A percentile compares a stretch with the other conserved stretches of the same genome.
Evolutionary conservation across 257 asterid species (phyloP).

Genomic region (Nicotiana obtusifolia): DNA sequence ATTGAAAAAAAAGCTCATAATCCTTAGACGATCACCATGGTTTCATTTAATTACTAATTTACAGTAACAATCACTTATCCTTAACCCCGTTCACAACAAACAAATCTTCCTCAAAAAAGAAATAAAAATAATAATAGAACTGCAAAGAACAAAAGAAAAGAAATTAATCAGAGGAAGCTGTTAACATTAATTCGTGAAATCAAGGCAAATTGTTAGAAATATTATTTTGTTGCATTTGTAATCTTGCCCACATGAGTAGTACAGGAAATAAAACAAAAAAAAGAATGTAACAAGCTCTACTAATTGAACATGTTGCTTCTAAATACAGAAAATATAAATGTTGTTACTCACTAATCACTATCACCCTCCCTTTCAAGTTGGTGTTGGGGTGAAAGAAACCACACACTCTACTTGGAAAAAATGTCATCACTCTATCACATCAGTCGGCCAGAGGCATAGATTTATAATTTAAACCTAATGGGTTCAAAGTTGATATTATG

Average conservation of each 20-base stretch:
- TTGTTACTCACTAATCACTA: no score
- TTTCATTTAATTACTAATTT: neutral
- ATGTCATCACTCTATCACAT: no score
- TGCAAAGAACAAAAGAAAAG: neutral
- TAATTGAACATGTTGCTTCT: neutral
- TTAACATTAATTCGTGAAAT: no score
- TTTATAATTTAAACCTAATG: no score
- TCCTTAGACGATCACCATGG: neutral
- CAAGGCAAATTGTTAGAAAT: no score
- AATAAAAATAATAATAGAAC: neutral
- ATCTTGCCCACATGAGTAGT: neutral
- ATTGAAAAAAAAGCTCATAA: neutral
- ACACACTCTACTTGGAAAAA: no score
- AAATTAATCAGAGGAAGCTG: neutral
- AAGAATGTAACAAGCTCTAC: neutral
- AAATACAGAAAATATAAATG: neutral
- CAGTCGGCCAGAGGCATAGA: no score
- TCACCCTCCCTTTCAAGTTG: no score
- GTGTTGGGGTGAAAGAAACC: no score
- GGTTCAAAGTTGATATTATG: no score
- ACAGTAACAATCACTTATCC: neutral
- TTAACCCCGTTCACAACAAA: neutral
- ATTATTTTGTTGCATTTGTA: neutral
- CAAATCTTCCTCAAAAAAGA: neutral
- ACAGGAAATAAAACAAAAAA: neutral